A percentile compares a stretch with the other conserved stretches of the same genome.
These are phyloP conservation scores for Solanum dulcamara DNA, from an alignment of 257 asterid genomes.

Conservation along the genomic window DNA sequence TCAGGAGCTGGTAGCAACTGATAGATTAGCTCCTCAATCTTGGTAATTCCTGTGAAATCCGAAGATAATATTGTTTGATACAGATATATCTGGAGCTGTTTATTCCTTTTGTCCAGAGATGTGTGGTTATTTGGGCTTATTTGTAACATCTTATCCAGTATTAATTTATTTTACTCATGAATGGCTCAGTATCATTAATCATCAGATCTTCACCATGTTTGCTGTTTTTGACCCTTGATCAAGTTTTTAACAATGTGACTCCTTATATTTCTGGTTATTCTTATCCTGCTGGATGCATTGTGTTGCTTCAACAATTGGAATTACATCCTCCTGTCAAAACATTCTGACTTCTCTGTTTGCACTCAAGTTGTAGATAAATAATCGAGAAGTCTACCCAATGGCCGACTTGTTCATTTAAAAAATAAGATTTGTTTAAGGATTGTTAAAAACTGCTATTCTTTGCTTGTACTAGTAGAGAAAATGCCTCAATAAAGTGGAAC, in stretches of 20 bases:
- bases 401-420: background rate
- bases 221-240: background rate
- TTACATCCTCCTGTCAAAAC: background rate
- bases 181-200: background rate
- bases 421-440: background rate
- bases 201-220: background rate
- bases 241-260: background rate
- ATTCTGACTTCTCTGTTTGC: background rate
- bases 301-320: background rate
- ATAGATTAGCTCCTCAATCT: conserved; percentile 93
- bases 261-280: background rate
- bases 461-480: background rate
- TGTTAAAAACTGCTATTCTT: background rate
- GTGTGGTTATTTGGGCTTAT: background rate
- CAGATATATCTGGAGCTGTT: background rate
- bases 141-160: background rate
- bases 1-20: conserved; percentile 88
- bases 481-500: background rate
- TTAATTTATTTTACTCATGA: background rate
- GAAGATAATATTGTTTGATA: background rate
- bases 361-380: background rate
- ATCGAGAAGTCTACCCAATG: background rate
- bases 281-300: background rate
- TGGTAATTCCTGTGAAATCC: conserved; percentile 37
- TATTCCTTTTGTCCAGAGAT: background rate